Evolutionary conservation across 805 yeast species (phyloP).

Genomic region (Metschnikowia noctiluminum): DNA sequence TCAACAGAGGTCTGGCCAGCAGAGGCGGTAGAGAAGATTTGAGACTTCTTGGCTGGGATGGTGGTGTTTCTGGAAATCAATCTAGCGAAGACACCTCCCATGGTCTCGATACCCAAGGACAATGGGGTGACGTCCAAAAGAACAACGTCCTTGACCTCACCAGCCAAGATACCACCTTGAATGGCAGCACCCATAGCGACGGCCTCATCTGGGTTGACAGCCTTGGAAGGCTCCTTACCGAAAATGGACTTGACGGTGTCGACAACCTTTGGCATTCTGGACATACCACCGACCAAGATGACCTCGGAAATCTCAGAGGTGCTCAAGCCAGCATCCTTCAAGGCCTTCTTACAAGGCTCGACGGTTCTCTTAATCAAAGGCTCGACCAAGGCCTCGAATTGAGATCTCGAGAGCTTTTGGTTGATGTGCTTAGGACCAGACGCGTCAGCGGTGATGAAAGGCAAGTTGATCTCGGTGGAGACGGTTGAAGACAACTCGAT

Average conservation of each 20-base stretch:
- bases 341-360: slow-evolving; percentile 75
- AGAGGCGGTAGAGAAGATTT: slow-evolving; percentile 92
- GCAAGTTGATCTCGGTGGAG: slow-evolving; percentile 72
- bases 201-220: slow-evolving; percentile 94
- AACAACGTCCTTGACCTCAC: slow-evolving; percentile 90
- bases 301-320: slow-evolving; percentile 72
- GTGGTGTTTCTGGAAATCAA: slow-evolving; percentile 92
- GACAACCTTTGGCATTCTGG: slow-evolving; percentile 86
- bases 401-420: slow-evolving; percentile 63
- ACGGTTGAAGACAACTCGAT: slow-evolving; percentile 76
- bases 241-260: slow-evolving; percentile 74
- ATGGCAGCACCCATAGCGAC: slow-evolving; percentile 97
- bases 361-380: slow-evolving; percentile 69
- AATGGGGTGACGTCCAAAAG: slow-evolving; percentile 86
- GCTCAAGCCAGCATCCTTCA: slow-evolving; percentile 72
- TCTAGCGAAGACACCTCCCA: slow-evolving; percentile 96
- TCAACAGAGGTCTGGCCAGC: slow-evolving; percentile 96
- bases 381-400: slow-evolving; percentile 64
- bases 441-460: slow-evolving; percentile 85
- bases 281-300: slow-evolving; percentile 87
- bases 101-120: slow-evolving; percentile 93
- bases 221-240: slow-evolving; percentile 80
- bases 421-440: slow-evolving; percentile 77
- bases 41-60: slow-evolving; percentile 94
- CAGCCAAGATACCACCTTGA: slow-evolving; percentile 94